Evolutionary conservation across 495 filamentous ascomycete genomes (phyloP), one percentile per base, ranked within the genome.

Genomic region (Cryomyces minteri): DNA sequence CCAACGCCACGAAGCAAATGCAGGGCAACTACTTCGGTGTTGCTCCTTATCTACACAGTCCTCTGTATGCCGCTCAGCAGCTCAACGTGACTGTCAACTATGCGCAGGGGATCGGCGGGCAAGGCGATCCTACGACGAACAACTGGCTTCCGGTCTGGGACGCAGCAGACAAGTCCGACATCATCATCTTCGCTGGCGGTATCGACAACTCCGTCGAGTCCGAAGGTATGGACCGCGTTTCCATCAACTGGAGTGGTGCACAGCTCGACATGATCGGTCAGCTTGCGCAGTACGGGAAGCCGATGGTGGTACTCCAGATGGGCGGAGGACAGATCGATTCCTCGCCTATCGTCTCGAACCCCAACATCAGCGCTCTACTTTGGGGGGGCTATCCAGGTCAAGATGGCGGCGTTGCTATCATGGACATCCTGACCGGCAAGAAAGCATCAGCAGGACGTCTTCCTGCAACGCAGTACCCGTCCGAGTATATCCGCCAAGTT

Each of bases 331-430:
- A 62, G 53, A 36, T 61, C 25, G 57, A 59, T 45, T 54, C 47
- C n/a, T 51, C 51, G 0, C 47, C 50, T 4, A 45, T 58, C 32
- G 39, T 49, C 28, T 53, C 47, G 28, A 72, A 69, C 54, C 52
- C 59, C 8, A 68, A 70, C 43, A 60, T 78, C 44, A 67, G 63
- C 33, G 64, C 71, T 2, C 56, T 78, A 5, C 38, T 76, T 12
- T 78, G 73, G 73, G 74, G 61, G 9, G 72, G 72, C 3, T 77
- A 76, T 51, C 73, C 72, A 0, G 73, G 73, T n/a, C 74, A 78
- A 52, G 65, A 68, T 10, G 74, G 73, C 12, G 73, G 73, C 0
- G 58, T 62, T 10, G 74, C 73, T 5, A 62, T 76, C 6, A 46
- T 71, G 31, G 70, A 78, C 41, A 67, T 75, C 34, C 54, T 78